phyloP scores from a whole-genome alignment of 176 grass and related monocot genomes.

The Bolboschoenus planiculmis region DNA sequence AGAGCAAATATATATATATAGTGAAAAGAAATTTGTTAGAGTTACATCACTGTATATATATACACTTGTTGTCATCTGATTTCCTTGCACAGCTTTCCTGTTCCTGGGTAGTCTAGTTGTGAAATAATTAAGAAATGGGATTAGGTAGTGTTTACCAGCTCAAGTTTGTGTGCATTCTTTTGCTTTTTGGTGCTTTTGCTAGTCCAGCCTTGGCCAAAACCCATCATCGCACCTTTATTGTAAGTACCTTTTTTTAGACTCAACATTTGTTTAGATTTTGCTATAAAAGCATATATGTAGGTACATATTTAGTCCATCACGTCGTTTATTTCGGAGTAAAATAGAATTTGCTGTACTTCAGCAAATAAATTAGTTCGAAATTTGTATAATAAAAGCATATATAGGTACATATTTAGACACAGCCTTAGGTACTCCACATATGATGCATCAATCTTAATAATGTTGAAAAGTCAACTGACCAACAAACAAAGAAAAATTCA shows the following conservation, averaged over 20 bases:
- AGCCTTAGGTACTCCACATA: too few relatives aligned
- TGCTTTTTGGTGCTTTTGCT: conserved; percentile 7
- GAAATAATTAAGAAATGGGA: neutral
- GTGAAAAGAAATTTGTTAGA: too few relatives aligned
- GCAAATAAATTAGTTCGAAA: too few relatives aligned
- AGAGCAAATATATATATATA: too few relatives aligned
- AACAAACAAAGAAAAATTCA: too few relatives aligned
- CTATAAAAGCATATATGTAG: neutral
- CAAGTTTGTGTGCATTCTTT: neutral
- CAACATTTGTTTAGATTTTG: neutral
- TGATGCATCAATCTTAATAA: too few relatives aligned
- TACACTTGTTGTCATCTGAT: neutral
- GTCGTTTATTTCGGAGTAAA: too few relatives aligned
- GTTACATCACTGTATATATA: neutral
- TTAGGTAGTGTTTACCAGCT: neutral
- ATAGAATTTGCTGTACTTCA: too few relatives aligned
- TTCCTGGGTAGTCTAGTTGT: neutral
- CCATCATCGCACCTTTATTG: conserved; percentile 22
- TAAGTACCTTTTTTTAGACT: neutral
- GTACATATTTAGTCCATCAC: too few relatives aligned
- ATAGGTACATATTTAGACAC: too few relatives aligned
- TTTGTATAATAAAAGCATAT: too few relatives aligned
- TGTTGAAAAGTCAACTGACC: too few relatives aligned
- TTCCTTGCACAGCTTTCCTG: neutral
- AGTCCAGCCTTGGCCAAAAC: neutral